Conservation (phyloP, 768 basidiomycete genomes). For the Kwoniella bestiolae region DNA sequence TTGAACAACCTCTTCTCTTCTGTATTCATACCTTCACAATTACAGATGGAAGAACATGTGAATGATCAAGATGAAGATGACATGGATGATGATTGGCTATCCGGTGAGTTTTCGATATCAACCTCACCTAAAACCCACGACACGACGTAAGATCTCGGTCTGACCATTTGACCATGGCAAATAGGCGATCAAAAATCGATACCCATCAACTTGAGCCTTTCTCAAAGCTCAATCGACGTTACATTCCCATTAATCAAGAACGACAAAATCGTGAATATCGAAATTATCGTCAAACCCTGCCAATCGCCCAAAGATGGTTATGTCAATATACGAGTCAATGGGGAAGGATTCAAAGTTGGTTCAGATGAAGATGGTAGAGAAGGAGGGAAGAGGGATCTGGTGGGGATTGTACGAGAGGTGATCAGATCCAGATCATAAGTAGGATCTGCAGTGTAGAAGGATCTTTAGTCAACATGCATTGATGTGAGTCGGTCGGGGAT, state of each 20-base stretch:
- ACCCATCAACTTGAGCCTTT: neutral
- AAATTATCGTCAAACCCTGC: neutral
- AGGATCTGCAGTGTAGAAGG: neutral
- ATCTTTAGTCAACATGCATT: neutral
- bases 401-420: neutral
- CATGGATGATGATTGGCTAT: conserved; percentile 21
- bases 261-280: neutral
- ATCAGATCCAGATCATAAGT: neutral
- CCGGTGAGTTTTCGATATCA: conserved; percentile 16
- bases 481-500: neutral
- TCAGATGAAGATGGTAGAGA: too few species aligned
- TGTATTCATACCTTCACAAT: conserved; percentile 15
- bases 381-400: neutral
- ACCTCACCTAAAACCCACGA: neutral
- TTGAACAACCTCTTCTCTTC: conserved; percentile 34
- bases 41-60: neutral
- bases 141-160: neutral
- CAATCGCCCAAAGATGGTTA: neutral
- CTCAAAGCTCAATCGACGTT: neutral
- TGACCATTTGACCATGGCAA: neutral
- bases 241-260: neutral
- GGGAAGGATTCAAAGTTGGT: neutral
- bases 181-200: neutral
- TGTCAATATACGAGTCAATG: conserved; percentile 1
- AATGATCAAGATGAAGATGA: conserved; percentile 11